Conservation (phyloP, 768 basidiomycete species). For the Rhizopogon vulgaris region DNA sequence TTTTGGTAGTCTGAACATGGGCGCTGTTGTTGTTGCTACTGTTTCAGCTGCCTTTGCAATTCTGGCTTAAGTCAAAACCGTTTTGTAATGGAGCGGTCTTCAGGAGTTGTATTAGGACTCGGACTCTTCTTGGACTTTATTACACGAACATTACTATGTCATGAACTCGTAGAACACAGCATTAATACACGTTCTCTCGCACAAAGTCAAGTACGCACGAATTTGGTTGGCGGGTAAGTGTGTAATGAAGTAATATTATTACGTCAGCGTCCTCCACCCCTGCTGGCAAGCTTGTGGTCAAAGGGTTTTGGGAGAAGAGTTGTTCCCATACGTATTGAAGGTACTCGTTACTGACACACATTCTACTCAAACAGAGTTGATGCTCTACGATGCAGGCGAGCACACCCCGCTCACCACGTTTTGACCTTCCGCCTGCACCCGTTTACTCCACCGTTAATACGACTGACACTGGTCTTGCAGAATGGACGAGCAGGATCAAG, state of each 20-base stretch:
- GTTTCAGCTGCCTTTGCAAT: conserved; percentile 29
- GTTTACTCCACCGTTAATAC: conserved; percentile 8
- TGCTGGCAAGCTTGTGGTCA: background rate
- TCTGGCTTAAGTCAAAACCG: conserved; percentile 21
- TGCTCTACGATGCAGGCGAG: conserved; percentile 19
- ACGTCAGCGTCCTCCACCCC: background rate
- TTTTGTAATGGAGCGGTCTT: background rate
- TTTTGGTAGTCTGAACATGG: conserved; percentile 15
- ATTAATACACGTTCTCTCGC: too few relatives aligned
- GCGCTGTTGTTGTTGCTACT: conserved; percentile 23
- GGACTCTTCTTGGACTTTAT: background rate
- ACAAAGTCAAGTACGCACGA: too few relatives aligned
- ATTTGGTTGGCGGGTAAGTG: too few relatives aligned
- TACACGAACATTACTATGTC: background rate
- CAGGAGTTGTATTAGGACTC: too few relatives aligned
- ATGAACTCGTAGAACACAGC: too few relatives aligned
- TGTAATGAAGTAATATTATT: background rate
- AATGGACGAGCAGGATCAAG: conserved; percentile 79
- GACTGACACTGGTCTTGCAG: conserved; percentile 62
- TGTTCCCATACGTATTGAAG: background rate
- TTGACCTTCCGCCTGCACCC: conserved; percentile 34
- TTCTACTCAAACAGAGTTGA: conserved; percentile 1
- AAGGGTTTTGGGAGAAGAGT: background rate
- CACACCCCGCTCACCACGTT: conserved; percentile 23
- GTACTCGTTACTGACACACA: background rate